These are phyloP conservation scores for Phytopythium montanum DNA, from an alignment of 352 stramenopile genomes.

Conservation along the genomic window DNA sequence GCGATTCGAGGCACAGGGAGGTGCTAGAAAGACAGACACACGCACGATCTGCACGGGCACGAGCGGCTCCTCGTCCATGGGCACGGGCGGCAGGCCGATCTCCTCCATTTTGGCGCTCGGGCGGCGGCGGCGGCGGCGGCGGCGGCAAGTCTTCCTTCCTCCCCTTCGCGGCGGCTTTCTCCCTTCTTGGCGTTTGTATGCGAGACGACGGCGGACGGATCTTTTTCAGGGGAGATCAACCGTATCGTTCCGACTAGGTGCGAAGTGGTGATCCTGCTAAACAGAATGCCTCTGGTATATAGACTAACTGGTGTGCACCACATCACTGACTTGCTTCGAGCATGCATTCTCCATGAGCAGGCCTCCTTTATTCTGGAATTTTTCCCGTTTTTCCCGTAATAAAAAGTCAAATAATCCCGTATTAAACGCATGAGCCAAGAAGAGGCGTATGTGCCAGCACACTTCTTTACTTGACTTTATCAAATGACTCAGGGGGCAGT, in stretches of 20 bases:
- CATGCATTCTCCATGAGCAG: no score
- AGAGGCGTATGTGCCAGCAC: no score
- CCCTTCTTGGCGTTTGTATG: neutral
- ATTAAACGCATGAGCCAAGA: no score
- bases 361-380: no score
- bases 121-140: neutral
- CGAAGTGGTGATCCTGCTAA: neutral
- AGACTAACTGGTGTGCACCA: neutral
- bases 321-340: no score
- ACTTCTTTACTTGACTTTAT: no score
- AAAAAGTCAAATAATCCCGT: no score
- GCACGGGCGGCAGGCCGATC: conserved; percentile 38
- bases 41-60: conserved; percentile 42
- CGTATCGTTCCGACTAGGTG: neutral
- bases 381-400: no score
- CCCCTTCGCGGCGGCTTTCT: neutral
- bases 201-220: neutral
- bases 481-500: no score
- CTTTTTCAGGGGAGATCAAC: neutral
- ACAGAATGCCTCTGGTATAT: neutral
- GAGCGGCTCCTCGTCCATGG: conserved; percentile 46
- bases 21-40: neutral
- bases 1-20: no score
- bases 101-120: conserved; percentile 41
- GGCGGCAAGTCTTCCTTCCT: neutral